Conservation (phyloP, 1,139 yeast species). For the Pichia sp. region DNA sequence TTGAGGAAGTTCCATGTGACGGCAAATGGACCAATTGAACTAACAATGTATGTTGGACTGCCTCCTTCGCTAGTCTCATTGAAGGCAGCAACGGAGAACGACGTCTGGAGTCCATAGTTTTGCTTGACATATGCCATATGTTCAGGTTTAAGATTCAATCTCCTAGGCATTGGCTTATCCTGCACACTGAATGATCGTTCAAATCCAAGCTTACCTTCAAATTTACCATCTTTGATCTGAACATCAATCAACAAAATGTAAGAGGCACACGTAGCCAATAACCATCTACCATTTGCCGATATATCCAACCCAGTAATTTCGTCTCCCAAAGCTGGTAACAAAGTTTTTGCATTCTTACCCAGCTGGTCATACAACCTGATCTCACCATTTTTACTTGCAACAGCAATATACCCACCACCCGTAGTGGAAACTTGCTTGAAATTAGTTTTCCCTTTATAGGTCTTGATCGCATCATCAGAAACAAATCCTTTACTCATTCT, state of each 20-base stretch:
- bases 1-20: slow-evolving; percentile 74
- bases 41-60: slow-evolving; percentile 62
- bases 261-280: slow-evolving; percentile 71
- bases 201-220: slow-evolving; percentile 63
- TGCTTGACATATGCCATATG: slow-evolving; percentile 62
- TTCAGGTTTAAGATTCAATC: slow-evolving; percentile 66
- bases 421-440: slow-evolving; percentile 70
- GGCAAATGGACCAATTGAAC: slow-evolving; percentile 78
- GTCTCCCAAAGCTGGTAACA: slow-evolving; percentile 79
- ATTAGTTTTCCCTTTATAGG: slow-evolving; percentile 50
- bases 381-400: slow-evolving; percentile 72
- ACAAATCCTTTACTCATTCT: slow-evolving; percentile 54
- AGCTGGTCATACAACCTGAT: slow-evolving; percentile 66
- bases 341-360: slow-evolving; percentile 72
- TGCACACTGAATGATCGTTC: slow-evolving; percentile 59
- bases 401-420: slow-evolving; percentile 67
- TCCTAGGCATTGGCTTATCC: slow-evolving; percentile 64
- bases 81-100: slow-evolving; percentile 72
- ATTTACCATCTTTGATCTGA: slow-evolving; percentile 55
- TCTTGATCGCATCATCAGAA: slow-evolving; percentile 48
- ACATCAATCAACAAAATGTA: slow-evolving; percentile 68
- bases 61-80: slow-evolving; percentile 46
- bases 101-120: slow-evolving; percentile 47
- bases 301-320: slow-evolving; percentile 61
- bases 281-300: slow-evolving; percentile 77